Evolutionary conservation across 345 rosid species (phyloP).

Genomic region (Eucalyptus polyanthemos): DNA sequence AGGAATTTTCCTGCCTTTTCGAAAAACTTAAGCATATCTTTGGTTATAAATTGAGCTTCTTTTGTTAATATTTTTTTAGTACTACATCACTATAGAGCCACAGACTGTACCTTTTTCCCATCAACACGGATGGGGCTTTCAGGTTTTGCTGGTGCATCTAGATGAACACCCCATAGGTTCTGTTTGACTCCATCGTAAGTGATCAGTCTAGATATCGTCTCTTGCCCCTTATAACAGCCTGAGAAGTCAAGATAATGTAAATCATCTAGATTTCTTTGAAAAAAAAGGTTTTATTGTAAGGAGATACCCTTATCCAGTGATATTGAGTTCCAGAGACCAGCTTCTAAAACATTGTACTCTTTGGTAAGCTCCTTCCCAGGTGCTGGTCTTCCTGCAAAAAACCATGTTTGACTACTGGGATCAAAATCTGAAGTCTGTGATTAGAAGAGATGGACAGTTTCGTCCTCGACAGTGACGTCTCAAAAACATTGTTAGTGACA

Average conservation of each 20-base stretch:
- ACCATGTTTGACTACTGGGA: not conserved
- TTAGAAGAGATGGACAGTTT: not conserved
- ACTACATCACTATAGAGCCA: not conserved
- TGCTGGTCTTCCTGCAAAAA: conserved; percentile 70
- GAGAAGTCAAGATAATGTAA: not conserved
- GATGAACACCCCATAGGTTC: conserved; percentile 60
- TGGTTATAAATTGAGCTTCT: not conserved
- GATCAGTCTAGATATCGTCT: conserved; percentile 72
- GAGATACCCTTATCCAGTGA: conserved; percentile 72
- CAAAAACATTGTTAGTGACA: not conserved
- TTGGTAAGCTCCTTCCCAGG: conserved; percentile 79
- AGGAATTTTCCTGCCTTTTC: not conserved
- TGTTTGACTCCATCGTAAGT: conserved; percentile 87
- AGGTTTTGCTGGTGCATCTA: conserved; percentile 67
- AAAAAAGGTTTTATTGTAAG: not conserved
- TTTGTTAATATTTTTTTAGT: not conserved
- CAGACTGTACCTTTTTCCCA: conserved; percentile 47
- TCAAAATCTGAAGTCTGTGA: not conserved
- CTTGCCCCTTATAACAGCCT: conserved; percentile 97
- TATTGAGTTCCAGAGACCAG: conserved; percentile 83
- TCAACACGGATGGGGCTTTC: conserved; percentile 50
- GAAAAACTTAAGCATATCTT: not conserved
- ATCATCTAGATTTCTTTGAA: not conserved
- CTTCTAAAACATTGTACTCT: conserved; percentile 80
- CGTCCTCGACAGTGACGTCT: not conserved